Conservation (phyloP, 2,329 filamentous ascomycete genomes). For the Apiospora rasikravindrae region DNA sequence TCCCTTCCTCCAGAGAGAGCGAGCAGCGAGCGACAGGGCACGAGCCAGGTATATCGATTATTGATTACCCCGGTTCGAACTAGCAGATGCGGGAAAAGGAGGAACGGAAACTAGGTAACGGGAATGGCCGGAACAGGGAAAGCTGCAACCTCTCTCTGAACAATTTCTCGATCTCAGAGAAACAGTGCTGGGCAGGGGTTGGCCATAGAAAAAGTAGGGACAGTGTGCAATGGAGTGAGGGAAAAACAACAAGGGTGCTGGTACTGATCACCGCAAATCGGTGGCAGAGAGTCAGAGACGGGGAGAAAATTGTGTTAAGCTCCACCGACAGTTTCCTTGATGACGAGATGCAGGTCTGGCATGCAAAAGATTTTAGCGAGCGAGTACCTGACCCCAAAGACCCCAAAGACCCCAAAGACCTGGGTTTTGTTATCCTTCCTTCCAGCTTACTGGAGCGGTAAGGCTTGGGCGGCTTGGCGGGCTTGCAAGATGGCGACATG, state of each 20-base stretch:
- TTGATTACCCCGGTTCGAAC: constrained; percentile 7
- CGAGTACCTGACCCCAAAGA: constrained; percentile 12
- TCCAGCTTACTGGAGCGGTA: constrained; percentile 9
- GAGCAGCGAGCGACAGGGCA: constrained; percentile 12
- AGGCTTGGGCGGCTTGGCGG: background rate
- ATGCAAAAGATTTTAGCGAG: constrained; percentile 15
- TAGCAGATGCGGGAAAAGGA: constrained; percentile 5
- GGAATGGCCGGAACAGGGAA: constrained; percentile 14
- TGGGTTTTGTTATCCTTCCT: background rate
- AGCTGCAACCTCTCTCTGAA: background rate
- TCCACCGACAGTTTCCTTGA: constrained; percentile 13
- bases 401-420: constrained; percentile 7
- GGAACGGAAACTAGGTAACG: constrained; percentile 1
- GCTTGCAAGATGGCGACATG: background rate
- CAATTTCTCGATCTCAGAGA: background rate
- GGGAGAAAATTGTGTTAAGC: background rate
- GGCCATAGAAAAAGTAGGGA: constrained; percentile 1
- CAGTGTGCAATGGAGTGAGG: background rate
- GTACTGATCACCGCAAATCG: background rate
- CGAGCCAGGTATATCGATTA: constrained; percentile 12
- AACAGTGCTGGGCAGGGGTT: constrained; percentile 12
- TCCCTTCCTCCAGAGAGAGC: constrained; percentile 13
- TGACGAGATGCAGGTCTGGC: constrained; percentile 16
- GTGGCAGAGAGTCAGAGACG: background rate
- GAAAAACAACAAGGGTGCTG: background rate